A percentile compares a stretch with the other conserved stretches of the same genome.
Conservation (phyloP, 2,329 filamentous ascomycete species). For the Aspergillus hortae region DNA sequence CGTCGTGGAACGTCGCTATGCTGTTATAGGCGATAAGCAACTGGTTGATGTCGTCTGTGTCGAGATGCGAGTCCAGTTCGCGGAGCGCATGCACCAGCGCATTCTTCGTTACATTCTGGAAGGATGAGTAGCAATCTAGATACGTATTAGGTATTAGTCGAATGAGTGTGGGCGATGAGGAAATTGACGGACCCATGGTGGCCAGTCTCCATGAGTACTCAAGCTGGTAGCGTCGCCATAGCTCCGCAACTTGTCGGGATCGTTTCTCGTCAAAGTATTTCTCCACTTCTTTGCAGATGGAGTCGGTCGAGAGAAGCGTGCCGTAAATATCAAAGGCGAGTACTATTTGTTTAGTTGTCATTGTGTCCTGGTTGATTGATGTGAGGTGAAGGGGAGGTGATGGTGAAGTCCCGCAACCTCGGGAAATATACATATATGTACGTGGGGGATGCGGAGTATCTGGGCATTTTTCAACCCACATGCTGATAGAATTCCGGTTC, state of each 20-base stretch:
- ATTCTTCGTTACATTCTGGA: slow-evolving; percentile 59
- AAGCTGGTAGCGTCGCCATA: slow-evolving; percentile 68
- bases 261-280: slow-evolving; percentile 56
- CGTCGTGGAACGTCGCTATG: slow-evolving; percentile 64
- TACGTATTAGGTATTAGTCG: background rate
- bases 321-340: slow-evolving; percentile 75
- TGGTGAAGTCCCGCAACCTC: background rate
- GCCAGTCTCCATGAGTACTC: slow-evolving; percentile 76
- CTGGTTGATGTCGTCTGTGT: slow-evolving; percentile 40
- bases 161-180: slow-evolving; percentile 1
- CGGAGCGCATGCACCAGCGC: slow-evolving; percentile 62
- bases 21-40: slow-evolving; percentile 64
- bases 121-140: slow-evolving; percentile 59
- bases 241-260: slow-evolving; percentile 54
- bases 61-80: slow-evolving; percentile 52
- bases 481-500: no score
- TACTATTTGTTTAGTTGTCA: slow-evolving; percentile 33
- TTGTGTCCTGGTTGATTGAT: slow-evolving; percentile 19
- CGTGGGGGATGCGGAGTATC: background rate
- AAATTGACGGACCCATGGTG: slow-evolving; percentile 61
- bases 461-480: no score
- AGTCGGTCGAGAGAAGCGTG: slow-evolving; percentile 68
- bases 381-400: slow-evolving; percentile 5
- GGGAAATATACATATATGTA: background rate
- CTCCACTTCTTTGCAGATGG: slow-evolving; percentile 59